Conservation (phyloP, 2,329 filamentous ascomycete genomes). For the Mollisiaceae sp. region DNA sequence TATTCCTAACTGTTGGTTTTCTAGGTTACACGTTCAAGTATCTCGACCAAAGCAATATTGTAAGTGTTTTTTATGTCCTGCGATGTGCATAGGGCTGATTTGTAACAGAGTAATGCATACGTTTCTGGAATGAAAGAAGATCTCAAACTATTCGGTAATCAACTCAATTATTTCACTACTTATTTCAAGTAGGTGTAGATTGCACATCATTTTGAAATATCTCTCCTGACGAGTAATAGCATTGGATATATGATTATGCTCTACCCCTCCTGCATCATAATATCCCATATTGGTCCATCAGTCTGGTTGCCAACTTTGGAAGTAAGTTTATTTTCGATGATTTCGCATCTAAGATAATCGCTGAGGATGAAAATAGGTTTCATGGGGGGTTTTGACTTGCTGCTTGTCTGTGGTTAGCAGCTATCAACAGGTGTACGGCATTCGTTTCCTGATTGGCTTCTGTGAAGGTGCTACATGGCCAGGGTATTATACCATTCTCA, state of each 20-base stretch:
- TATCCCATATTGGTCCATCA: conserved; percentile 11
- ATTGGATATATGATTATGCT: conserved; percentile 15
- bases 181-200: conserved; percentile 16
- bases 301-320: conserved; percentile 8
- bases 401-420: conserved; percentile 10
- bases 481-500: conserved; percentile 9
- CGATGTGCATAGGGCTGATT: not conserved
- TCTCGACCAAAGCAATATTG: conserved; percentile 14
- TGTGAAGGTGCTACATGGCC: conserved; percentile 13
- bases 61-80: not conserved
- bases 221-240: not conserved
- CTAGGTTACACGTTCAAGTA: conserved; percentile 13
- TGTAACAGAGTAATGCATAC: conserved; percentile 11
- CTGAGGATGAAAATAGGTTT: not conserved
- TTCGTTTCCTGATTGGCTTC: conserved; percentile 14
- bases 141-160: conserved; percentile 8
- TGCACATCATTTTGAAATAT: not conserved
- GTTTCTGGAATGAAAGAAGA: conserved; percentile 15
- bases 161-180: conserved; percentile 14
- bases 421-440: conserved; percentile 6
- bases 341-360: not conserved
- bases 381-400: conserved; percentile 11
- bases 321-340: not conserved
- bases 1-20: conserved; percentile 8
- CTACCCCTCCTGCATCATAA: conserved; percentile 11